phyloP scores from a whole-genome alignment of 345 rosid genomes.

The Hibiscus mutabilis region DNA sequence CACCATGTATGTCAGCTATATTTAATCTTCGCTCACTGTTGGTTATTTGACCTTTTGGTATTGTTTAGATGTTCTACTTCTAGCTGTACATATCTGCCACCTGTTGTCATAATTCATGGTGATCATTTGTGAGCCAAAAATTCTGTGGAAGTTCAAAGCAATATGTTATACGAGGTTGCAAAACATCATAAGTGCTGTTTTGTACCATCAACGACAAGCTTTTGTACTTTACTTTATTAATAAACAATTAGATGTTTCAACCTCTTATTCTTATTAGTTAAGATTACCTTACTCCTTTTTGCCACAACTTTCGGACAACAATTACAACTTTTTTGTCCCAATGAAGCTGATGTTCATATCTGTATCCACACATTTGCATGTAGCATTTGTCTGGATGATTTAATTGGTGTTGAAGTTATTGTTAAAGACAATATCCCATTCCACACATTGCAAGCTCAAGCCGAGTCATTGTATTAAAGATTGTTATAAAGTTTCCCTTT shows the following conservation, averaged over 20 bases:
- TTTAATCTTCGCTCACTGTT: background rate
- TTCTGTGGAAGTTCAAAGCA: constrained; percentile 1
- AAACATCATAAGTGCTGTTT: background rate
- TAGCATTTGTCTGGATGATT: background rate
- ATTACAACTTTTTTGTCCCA: too few species aligned
- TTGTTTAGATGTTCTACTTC: background rate
- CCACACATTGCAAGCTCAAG: background rate
- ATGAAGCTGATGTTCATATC: background rate
- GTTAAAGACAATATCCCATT: background rate
- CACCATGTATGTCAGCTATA: constrained; percentile 36
- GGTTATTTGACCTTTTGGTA: background rate
- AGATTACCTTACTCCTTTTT: background rate
- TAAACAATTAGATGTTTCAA: background rate
- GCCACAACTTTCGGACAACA: too few species aligned
- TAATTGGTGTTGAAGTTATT: background rate
- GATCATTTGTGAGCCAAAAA: background rate
- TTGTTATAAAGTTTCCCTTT: constrained; percentile 6
- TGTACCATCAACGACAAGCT: background rate
- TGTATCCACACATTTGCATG: background rate
- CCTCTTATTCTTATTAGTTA: background rate
- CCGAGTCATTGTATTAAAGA: background rate
- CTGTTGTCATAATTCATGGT: background rate
- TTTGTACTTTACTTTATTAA: background rate
- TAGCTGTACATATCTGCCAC: background rate
- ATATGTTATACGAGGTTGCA: background rate